phyloP scores from a whole-genome alignment of 2,329 filamentous ascomycete genomes.

The Curvularia sp. region DNA sequence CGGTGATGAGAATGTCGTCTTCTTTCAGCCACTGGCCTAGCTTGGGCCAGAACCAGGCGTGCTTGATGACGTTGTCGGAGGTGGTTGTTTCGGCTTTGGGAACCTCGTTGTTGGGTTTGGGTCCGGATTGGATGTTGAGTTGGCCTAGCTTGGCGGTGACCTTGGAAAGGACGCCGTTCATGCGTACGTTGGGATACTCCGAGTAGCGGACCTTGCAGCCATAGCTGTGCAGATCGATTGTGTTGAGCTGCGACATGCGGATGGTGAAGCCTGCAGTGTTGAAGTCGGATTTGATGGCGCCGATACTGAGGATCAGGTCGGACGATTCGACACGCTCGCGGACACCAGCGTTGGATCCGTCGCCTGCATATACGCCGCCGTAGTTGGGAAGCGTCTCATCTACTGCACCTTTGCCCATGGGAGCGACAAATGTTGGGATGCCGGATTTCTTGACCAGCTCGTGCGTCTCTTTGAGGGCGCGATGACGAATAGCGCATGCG shows the following conservation, averaged over 20 bases:
- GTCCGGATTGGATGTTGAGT: conserved; percentile 62
- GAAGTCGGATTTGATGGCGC: conserved; percentile 76
- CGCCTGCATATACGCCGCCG: conserved; percentile 85
- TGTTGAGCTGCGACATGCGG: conserved; percentile 75
- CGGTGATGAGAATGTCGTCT: conserved; percentile 80
- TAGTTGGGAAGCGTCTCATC: conserved; percentile 78
- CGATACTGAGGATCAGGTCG: conserved; percentile 74
- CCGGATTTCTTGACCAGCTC: conserved; percentile 74
- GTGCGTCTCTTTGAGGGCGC: conserved; percentile 74
- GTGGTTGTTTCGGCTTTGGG: conserved; percentile 46
- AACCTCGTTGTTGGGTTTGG: conserved; percentile 62
- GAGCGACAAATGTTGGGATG: conserved; percentile 83
- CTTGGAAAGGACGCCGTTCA: conserved; percentile 79
- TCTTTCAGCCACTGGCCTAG: conserved; percentile 74
- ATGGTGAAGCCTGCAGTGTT: conserved; percentile 86
- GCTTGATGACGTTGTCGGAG: conserved; percentile 62
- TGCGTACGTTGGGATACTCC: conserved; percentile 77
- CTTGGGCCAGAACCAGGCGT: conserved; percentile 79
- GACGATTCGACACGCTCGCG: conserved; percentile 69
- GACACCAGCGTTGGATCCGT: conserved; percentile 71
- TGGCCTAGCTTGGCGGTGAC: conserved; percentile 65
- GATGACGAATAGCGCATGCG: conserved; percentile 80
- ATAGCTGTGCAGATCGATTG: conserved; percentile 81
- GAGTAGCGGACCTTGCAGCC: conserved; percentile 77
- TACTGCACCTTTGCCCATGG: conserved; percentile 87